Evolutionary conservation across 345 rosid species (phyloP).

Genomic region (Moricandia moricandioides): DNA sequence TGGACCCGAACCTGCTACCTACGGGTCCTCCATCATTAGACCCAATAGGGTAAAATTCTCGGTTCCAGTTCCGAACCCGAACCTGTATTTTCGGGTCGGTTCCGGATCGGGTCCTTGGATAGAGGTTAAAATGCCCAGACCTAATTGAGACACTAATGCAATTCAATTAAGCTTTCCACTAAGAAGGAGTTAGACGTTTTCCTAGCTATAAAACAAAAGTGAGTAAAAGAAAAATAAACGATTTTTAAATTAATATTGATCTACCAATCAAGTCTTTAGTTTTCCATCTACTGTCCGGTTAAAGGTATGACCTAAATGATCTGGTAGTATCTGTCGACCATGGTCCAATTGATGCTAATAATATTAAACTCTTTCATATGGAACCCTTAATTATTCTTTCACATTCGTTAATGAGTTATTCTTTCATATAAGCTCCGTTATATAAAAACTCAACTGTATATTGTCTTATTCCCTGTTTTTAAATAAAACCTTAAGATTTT

Average conservation of each 20-base stretch:
- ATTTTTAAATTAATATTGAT: neutral
- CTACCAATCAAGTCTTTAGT: conserved; percentile 5
- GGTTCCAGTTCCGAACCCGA: too few relatives aligned
- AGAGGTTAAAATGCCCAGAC: too few relatives aligned
- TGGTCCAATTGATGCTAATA: neutral
- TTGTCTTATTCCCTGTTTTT: neutral
- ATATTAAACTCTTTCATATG: neutral
- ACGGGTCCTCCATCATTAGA: too few relatives aligned
- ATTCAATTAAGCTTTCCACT: neutral
- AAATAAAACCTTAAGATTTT: neutral
- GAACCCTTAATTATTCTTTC: neutral
- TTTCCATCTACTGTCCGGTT: conserved; percentile 6
- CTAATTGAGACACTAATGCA: conserved; percentile 5
- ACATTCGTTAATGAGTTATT: neutral
- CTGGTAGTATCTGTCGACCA: conserved; percentile 6
- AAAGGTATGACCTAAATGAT: conserved; percentile 7
- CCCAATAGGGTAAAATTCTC: too few relatives aligned
- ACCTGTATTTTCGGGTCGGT: too few relatives aligned
- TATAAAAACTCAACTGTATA: neutral
- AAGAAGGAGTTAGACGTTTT: neutral
- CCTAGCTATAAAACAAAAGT: neutral
- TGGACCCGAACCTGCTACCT: too few relatives aligned
- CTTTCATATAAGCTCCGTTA: neutral
- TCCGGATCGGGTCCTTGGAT: too few relatives aligned
- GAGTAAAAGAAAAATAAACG: neutral